Base-by-base conservation (phyloP, 371 early-diverging fungal genomes). In the Rhizomucor pusillus region DNA sequence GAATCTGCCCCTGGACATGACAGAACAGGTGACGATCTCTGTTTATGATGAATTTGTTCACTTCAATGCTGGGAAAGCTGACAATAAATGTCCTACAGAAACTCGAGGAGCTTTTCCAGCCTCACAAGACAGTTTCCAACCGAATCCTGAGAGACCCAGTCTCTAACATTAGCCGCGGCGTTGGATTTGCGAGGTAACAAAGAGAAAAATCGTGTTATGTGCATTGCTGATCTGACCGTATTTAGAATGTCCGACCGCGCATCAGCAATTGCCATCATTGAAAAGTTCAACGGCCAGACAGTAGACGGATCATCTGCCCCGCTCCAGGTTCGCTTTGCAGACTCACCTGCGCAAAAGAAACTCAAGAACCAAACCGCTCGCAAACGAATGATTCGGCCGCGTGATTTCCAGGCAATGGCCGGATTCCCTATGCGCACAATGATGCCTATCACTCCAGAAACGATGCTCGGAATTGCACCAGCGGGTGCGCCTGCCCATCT, bases 281-380 rank as follows among this genome's bases (percentile, higher is more conserved):
- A 84, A 18, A 79, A 74, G 44, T 88, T 84, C 57, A 85, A 88
- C 59, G 82, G 83, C 14, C 60, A 71, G 33, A 71, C 67, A 16
- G 69, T 91, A 14, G 72, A 73, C 11, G 87, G 86, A 19, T 63
- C 80, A 6, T 75, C 74, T 6, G 81, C 77, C n/a, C 86, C 89
- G 9, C 59, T 92, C 29, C 87, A 89, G 60, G 87, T 90, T 10
- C 84, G 91, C 1, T 90, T 90, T 60, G 91, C 93, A 1, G 93
- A 91, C 60, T 86, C 87, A 14, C 74, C 77, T 16, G 89, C 86
- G 24, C 91, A 92, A 56, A 91, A 92, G 68, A 74, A 79, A 37
- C 67, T 91, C 46, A 91, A 91, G 70, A 72, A 65, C 34, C 64
- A 59, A 50, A 60, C 64, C 12, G 54, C 63, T 16, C 66, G 52